phyloP scores from a whole-genome alignment of 1,284 basidiomycete species.

The Cutaneotrichosporon mucoides region DNA sequence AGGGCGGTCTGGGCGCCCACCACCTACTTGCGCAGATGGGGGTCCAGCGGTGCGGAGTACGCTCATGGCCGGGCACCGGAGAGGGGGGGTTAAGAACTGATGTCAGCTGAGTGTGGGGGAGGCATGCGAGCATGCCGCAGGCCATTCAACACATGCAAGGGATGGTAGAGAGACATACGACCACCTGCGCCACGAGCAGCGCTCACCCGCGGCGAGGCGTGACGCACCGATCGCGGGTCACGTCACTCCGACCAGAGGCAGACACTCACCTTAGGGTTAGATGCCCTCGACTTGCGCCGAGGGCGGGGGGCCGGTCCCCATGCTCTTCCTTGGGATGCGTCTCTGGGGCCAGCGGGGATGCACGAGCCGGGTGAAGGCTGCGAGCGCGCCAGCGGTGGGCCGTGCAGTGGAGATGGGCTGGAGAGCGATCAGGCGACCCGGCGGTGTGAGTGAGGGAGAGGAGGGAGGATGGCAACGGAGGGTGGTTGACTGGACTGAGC shows the following conservation, averaged over 20 bases:
- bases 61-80: slow-evolving; percentile 16
- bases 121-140: too few relatives aligned
- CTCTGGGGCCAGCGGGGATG: slow-evolving; percentile 8
- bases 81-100: slow-evolving; percentile 14
- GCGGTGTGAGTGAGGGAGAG: background rate
- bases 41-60: slow-evolving; percentile 16
- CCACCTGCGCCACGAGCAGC: too few relatives aligned
- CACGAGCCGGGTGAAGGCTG: background rate
- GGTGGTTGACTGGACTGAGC: too few relatives aligned
- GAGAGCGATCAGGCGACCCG: too few relatives aligned
- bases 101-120: background rate
- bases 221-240: too few relatives aligned
- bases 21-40: background rate
- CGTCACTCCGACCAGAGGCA: background rate
- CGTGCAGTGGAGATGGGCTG: slow-evolving; percentile 1
- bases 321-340: slow-evolving; percentile 1
- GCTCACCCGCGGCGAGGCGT: too few relatives aligned
- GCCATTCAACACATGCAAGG: too few relatives aligned
- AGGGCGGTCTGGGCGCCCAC: too few relatives aligned
- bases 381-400: background rate
- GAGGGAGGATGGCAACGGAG: background rate
- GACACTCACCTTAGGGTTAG: slow-evolving; percentile 17
- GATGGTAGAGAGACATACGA: too few relatives aligned
- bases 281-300: slow-evolving; percentile 4
- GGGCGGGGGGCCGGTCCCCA: slow-evolving; percentile 2